Percentiles rank a stretch among this genome's conserved stretches.
Evolutionary conservation across 805 yeast species (phyloP).

Genomic region (Alloascoidea hylecoeti): DNA sequence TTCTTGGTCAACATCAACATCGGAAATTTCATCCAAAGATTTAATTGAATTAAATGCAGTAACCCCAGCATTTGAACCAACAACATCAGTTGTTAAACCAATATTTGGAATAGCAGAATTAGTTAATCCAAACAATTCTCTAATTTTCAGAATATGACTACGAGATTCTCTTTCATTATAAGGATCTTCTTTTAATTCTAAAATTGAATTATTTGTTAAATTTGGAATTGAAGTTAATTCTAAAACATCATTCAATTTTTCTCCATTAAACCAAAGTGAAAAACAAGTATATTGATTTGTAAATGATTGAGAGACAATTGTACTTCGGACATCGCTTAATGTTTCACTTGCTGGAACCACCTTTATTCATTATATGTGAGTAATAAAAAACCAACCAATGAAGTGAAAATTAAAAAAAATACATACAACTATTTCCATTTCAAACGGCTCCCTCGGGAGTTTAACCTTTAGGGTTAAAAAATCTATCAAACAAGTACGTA

Average conservation of each 20-base stretch:
- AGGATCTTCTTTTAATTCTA: constrained; percentile 35
- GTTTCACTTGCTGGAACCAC: constrained; percentile 24
- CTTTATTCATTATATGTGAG: constrained; percentile 4
- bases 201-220: constrained; percentile 19
- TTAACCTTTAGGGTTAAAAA: constrained; percentile 10
- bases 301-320: constrained; percentile 39
- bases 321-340: constrained; percentile 40
- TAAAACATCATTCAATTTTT: constrained; percentile 19
- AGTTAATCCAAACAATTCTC: constrained; percentile 42
- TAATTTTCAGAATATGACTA: constrained; percentile 46
- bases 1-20: background rate
- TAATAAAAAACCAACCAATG: background rate
- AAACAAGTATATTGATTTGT: constrained; percentile 52
- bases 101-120: constrained; percentile 15
- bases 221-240: constrained; percentile 16
- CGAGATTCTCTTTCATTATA: constrained; percentile 49
- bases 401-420: background rate
- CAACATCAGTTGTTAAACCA: constrained; percentile 14
- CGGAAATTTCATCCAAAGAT: constrained; percentile 19
- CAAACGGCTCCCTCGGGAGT: constrained; percentile 10
- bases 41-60: constrained; percentile 28
- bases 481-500: constrained; percentile 12
- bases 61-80: constrained; percentile 30
- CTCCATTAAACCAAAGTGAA: constrained; percentile 24
- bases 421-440: constrained; percentile 11